Base-by-base conservation (phyloP, 305 asterid species). In the Fraxinus paxiana region DNA sequence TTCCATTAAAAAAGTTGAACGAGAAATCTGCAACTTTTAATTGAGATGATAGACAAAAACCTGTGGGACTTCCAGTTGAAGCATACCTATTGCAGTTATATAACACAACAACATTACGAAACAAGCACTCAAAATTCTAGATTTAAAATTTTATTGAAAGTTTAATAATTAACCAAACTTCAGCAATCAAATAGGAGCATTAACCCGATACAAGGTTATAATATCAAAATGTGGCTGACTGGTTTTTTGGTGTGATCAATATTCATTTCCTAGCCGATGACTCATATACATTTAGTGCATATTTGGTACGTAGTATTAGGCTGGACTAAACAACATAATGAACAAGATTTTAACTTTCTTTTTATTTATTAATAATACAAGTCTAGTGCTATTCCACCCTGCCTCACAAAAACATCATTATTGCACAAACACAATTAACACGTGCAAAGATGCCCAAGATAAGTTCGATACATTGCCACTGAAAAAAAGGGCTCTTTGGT, bases 11-110 rank as follows among this genome's bases (percentile, higher is more conserved):
- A 87, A 88, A 92, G 87, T 96, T 96, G 86, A 82, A 86, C 17
- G 98, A 94, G 77, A 96, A 89, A 89, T 96, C 97, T 5, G 89
- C 92, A 59, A 90, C 88, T 88, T 87, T 92, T 77, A 96, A 90
- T 73, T 86, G 91, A 75, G 96, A 87, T 67, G 91, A 86, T 79
- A 90, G 86, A 82, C 99, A 94, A 38, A 96, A 85, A 26, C 98
- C 98, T 41, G 82, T 75, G 24, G 88, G 84, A 65, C 84, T 85
- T 71, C 85, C 86, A 78, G 85, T 90, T 37, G 93, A 83, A 34
- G 91, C 91, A 83, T 86, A 85, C 95, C 99, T 96, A 82, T 82
- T 30, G 80, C 34, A 76, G 41, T 61, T 51, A 54, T 83, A 78
- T 18, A 22, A 81, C 38, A 26, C 74, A 79, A 78, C 69, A 56